Evolutionary conservation across 345 rosid genomes (phyloP).

Genomic region (Brassica nigra): DNA sequence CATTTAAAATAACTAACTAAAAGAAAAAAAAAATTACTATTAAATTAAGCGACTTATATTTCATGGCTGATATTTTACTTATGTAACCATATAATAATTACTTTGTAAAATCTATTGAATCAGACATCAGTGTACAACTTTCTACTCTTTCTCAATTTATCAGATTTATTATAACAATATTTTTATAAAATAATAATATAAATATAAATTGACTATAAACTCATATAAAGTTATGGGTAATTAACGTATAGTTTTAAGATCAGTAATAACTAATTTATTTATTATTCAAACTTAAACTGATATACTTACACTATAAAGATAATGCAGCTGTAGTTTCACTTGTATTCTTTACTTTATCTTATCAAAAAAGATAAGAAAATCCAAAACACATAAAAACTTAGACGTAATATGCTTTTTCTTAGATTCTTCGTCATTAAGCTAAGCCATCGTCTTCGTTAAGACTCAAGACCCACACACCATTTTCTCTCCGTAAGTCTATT

Average conservation of each 20-base stretch:
- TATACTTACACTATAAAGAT: constrained; percentile 6
- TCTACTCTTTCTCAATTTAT: background rate
- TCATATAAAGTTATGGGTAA: background rate
- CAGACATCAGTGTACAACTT: background rate
- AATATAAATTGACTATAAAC: background rate
- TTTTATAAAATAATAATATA: background rate
- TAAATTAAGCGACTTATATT: background rate
- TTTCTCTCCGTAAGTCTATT: constrained; percentile 5
- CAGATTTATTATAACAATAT: background rate
- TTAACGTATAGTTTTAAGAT: background rate
- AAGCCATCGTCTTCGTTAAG: constrained; percentile 43
- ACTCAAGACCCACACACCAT: constrained; percentile 23
- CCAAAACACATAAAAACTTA: constrained; percentile 14
- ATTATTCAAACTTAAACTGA: background rate
- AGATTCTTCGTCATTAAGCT: constrained; percentile 92
- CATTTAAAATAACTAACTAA: background rate
- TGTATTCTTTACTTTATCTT: constrained; percentile 30
- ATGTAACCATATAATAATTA: background rate
- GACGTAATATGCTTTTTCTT: constrained; percentile 22
- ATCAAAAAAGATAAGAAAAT: constrained; percentile 25
- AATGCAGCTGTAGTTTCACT: constrained; percentile 38
- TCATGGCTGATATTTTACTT: background rate
- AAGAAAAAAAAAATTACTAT: background rate
- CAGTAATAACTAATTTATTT: background rate
- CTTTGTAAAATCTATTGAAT: background rate